A percentile compares a stretch with the other conserved stretches of the same genome.
phyloP scores from a whole-genome alignment of 78 protist genomes.

The Planoprotostelium fungivorum region DNA sequence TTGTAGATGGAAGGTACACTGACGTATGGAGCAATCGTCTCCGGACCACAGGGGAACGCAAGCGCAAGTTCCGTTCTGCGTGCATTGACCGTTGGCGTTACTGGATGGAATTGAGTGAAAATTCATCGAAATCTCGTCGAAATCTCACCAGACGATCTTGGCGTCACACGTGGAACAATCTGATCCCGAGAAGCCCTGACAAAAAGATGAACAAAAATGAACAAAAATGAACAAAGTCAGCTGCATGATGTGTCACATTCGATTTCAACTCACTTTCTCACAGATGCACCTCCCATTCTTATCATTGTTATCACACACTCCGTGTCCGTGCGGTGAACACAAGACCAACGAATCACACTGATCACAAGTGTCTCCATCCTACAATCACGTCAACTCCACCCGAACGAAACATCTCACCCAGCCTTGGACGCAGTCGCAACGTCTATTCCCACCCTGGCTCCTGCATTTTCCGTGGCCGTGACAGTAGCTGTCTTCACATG shows the following conservation, averaged over 20 bases:
- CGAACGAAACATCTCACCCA: too few relatives aligned
- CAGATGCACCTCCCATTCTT: too few relatives aligned
- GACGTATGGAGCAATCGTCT: background rate
- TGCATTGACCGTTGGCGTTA: background rate
- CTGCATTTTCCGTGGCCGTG: background rate
- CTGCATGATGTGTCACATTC: background rate
- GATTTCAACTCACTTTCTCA: background rate
- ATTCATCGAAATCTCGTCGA: background rate
- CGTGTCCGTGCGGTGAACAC: too few relatives aligned
- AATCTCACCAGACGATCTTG: background rate
- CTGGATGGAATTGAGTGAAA: background rate
- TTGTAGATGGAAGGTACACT: background rate
- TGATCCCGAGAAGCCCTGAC: background rate
- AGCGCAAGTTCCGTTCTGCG: background rate
- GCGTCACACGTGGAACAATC: background rate
- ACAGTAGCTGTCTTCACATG: background rate
- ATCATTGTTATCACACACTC: too few relatives aligned
- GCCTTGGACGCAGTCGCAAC: background rate
- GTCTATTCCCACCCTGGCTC: background rate
- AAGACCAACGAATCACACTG: too few relatives aligned
- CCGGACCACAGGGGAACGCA: background rate
- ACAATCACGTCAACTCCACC: too few relatives aligned
- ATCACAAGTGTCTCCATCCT: too few relatives aligned
- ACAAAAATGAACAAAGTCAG: background rate
- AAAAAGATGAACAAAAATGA: background rate